Base-by-base conservation (phyloP, 2,329 filamentous ascomycete species). In the Penicillium sp. region DNA sequence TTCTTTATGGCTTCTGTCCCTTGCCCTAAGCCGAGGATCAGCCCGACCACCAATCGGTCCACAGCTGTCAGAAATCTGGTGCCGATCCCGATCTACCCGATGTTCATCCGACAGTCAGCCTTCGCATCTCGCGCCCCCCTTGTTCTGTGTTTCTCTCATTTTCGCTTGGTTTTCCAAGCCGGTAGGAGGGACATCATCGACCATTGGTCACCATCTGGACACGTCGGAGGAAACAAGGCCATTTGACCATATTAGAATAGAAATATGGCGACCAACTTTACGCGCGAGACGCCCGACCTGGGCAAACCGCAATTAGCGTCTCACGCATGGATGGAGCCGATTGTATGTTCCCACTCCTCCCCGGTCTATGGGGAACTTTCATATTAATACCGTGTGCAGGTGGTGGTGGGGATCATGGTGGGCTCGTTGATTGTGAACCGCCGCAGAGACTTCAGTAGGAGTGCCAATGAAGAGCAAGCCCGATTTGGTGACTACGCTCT, bases 371-470 rank as follows among this genome's bases (percentile, higher is more conserved):
- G 19, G n/a, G 28, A 14, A 11, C 31, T 33, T 12, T 11, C 19
- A 6, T 25, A 25, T 13, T 27, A 28, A 14, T 31, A 12, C 35
- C 16, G 11, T n/a, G 19, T 9, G 27, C 46, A 77, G 75, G 76
- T 79, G 54, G 76, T 79, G 10, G 66, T 75, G n/a, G 69, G 64
- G 33, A 78, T 79, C 46, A 72, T 79, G 48, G 66, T 77, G 54
- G 68, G 67, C 19, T 75, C 75, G 25, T 74, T 79, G 69, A 69
- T 73, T 52, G 61, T 78, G 49, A 79, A 75, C 11, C 69, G 77
- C 18, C 69, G 71, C 52, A 69, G 69, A 50, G 69, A 72, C 50
- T 77, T 67, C 57, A 68, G 68, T 11, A 31, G 44, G 19, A 42
- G 46, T 13, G 50, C 53, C 19, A 50, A 11, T 41, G 30, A 29